Evolutionary conservation across 768 basidiomycete genomes (phyloP), one percentile per base, ranked within the genome.

Genomic region (Neoboletus brunneissimus): DNA sequence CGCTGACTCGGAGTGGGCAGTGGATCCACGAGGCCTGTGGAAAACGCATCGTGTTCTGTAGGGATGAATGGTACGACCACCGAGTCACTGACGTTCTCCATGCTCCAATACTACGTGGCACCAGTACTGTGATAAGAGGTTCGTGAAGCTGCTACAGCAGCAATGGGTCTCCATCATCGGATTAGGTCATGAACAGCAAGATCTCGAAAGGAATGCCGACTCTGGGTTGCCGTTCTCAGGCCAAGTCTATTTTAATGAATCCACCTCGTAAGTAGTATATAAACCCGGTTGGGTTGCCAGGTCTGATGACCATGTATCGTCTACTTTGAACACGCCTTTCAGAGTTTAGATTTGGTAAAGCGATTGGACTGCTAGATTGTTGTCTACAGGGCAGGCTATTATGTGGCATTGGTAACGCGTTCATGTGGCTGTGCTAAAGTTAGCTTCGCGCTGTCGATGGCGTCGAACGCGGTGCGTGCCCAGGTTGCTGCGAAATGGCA

Each of bases 401-500:
- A n/a, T n/a, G n/a, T n/a, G n/a, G n/a, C n/a, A n/a, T n/a, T n/a
- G n/a, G n/a, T n/a, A n/a, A n/a, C n/a, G 13, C n/a, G 6, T 29
- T 22, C 18, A n/a, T 32, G 68, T 70, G 64, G 68, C 66, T 66
- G 61, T 68, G 58, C 29, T 13, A 8, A 0, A 9, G n/a, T 32
- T 22, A 37, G 8, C 20, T 37, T 23, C 42, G 13, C n/a, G 13
- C 13, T 25, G 20, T 51, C 29, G 42, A 86, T 84, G 85, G 79
- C 81, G 18, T 84, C 84, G 5, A 77, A 81, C 54, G 85, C 85
- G 25, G 73, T 87, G n/a, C 79, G 80, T 45, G 77, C 80, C 1
- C 86, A 88, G 66, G 84, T 88, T 10, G 79, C 82, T 18, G 74
- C 84, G 4, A 86, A 87, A 74, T 88, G 87, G 86, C 83, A 86